Conservation (phyloP, 2,329 filamentous ascomycete species). For the Colletotrichum sp. region DNA sequence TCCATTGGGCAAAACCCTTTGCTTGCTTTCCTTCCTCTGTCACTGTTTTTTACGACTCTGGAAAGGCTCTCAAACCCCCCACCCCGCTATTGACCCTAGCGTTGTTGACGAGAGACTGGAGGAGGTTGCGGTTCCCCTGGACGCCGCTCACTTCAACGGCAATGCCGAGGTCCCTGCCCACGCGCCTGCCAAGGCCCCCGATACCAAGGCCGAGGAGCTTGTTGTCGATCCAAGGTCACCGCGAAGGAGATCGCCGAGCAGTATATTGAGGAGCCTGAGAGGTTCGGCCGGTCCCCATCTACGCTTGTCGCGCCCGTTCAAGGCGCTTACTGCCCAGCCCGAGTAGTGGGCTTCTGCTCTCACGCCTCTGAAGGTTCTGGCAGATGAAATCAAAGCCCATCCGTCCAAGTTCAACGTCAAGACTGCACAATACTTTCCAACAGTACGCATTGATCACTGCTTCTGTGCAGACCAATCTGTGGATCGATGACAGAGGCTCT, state of each 20-base stretch:
- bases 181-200: slow-evolving; percentile 37
- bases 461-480: too few species aligned
- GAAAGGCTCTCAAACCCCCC: slow-evolving; percentile 7
- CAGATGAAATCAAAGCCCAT: too few species aligned
- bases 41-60: background rate
- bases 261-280: slow-evolving; percentile 62
- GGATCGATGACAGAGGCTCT: too few species aligned
- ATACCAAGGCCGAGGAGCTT: slow-evolving; percentile 27
- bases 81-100: slow-evolving; percentile 44
- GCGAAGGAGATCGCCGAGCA: slow-evolving; percentile 59
- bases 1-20: too few species aligned
- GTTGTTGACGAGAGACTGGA: slow-evolving; percentile 79
- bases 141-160: slow-evolving; percentile 36
- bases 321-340: slow-evolving; percentile 48
- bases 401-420: too few species aligned
- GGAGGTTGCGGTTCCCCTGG: slow-evolving; percentile 53
- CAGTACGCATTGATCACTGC: too few species aligned
- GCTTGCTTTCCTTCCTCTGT: too few species aligned
- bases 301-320: slow-evolving; percentile 46
- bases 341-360: slow-evolving; percentile 48
- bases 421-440: too few species aligned
- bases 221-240: slow-evolving; percentile 55
- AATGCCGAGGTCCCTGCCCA: slow-evolving; percentile 35
- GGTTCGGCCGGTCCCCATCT: slow-evolving; percentile 67
- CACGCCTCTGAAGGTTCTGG: too few species aligned